These are phyloP conservation scores for Metroxylon sagu DNA, from an alignment of 176 grass and related monocot species.

Conservation along the genomic window DNA sequence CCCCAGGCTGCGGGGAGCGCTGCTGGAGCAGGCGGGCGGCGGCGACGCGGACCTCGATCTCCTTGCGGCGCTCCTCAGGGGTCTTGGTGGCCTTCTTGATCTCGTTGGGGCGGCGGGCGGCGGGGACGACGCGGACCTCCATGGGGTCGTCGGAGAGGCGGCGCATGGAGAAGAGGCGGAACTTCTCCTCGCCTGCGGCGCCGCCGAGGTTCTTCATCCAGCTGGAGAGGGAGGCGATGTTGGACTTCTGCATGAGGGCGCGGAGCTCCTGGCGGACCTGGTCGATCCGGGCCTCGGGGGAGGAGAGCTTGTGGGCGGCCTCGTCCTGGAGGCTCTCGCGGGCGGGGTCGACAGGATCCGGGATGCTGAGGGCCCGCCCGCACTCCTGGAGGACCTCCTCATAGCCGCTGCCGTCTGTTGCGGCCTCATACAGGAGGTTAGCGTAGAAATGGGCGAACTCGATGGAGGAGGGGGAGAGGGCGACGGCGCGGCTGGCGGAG, in stretches of 20 bases:
- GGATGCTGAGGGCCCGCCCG: conserved; percentile 53
- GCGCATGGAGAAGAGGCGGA: conserved; percentile 55
- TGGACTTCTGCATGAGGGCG: conserved; percentile 62
- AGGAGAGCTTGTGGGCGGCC: conserved; percentile 31
- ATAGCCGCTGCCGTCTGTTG: conserved; percentile 37
- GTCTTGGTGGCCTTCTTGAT: conserved; percentile 92
- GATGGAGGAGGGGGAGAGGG: conserved; percentile 63
- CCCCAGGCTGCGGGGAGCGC: conserved; percentile 12
- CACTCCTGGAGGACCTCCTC: conserved; percentile 67
- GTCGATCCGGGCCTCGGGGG: conserved; percentile 28
- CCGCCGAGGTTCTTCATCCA: conserved; percentile 76
- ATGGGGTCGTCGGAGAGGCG: conserved; percentile 44
- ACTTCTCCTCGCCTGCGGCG: conserved; percentile 47
- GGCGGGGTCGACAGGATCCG: conserved; percentile 39
- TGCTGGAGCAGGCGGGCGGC: conserved; percentile 63
- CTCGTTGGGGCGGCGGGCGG: conserved; percentile 60
- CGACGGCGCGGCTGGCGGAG: conserved; percentile 38
- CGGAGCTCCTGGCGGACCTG: conserved; percentile 49
- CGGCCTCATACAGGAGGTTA: conserved; percentile 44
- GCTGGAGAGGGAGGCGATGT: conserved; percentile 69
- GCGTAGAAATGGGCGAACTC: conserved; percentile 84
- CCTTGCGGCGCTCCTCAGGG: conserved; percentile 74
- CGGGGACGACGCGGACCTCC: conserved; percentile 57
- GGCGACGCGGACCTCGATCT: conserved; percentile 80
- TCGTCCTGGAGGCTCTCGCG: conserved; percentile 50